Base-by-base conservation (phyloP, 805 yeast species). In the Saturnispora hagleri region DNA sequence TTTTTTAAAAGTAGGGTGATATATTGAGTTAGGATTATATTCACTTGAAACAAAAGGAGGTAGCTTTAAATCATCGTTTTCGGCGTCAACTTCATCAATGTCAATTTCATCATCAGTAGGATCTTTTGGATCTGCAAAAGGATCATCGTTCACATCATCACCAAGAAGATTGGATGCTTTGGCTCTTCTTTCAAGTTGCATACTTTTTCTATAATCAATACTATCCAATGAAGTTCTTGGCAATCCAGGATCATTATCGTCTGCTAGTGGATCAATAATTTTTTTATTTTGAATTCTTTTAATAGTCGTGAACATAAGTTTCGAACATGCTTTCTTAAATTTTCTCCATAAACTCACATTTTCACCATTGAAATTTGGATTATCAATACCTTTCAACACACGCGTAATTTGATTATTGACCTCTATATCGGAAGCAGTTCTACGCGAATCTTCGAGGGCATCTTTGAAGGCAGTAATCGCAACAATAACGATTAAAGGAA, bases 401-500 rank as follows among this genome's bases (percentile, higher is more conserved):
- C 84, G 89, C 0, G 89, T 84, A 34, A 73, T 69, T 48, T 85
- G 86, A 64, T 86, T 86, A 64, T 86, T 86, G 36, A 86, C 80
- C 65, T 86, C 89, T 63, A 83, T 67, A 67, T 86, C 95, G 41
- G 81, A 69, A 2, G 75, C 71, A 0, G 89, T 82, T 68, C 95
- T 75, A 65, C 89, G 73, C 9, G 87, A 84, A 65, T 86, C 95
- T 66, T 86, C 95, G 43, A 86, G 69, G 1, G 88, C 93, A 68
- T 86, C 95, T 60, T 84, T 84, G 53, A 84, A 71, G 0, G 89
- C 90, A 1, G 95, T 86, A 44, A 86, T 75, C 9, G 72, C 64
- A 26, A 86, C 87, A 68, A 86, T 86, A 43, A 84, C 91, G 65
- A 86, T 81, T 63, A 86, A 74, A 2, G 95, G 95, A 31, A 84